Evolutionary conservation across 2,329 filamentous ascomycete species (phyloP).

Genomic region (Botryotinia calthae): DNA sequence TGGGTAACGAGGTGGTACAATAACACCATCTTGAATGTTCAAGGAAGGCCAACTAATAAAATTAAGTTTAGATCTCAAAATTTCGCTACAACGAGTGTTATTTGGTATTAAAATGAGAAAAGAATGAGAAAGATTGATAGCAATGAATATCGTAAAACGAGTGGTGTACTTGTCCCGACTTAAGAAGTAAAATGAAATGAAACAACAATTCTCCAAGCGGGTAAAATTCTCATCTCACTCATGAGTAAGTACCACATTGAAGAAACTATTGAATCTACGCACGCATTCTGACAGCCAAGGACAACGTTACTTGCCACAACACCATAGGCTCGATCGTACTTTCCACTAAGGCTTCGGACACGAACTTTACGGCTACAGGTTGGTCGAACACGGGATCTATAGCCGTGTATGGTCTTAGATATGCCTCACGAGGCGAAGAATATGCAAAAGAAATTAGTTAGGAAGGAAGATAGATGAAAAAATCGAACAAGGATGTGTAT

Average conservation of each 20-base stretch:
- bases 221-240: not conserved
- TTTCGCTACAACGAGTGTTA: constrained; percentile 5
- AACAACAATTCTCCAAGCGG: not conserved
- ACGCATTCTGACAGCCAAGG: constrained; percentile 4
- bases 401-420: not conserved
- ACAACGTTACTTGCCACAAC: constrained; percentile 16
- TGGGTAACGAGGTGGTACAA: constrained; percentile 14
- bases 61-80: not conserved
- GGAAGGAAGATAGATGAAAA: constrained; percentile 7
- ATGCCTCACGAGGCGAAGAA: not conserved
- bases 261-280: constrained; percentile 11
- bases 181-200: constrained; percentile 18
- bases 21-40: constrained; percentile 2
- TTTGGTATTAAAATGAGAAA: not conserved
- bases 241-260: not conserved
- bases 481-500: constrained; percentile 1
- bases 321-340: not conserved
- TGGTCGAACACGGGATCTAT: constrained; percentile 6
- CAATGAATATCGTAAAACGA: not conserved
- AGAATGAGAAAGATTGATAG: not conserved
- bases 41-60: not conserved
- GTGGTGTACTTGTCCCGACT: not conserved
- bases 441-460: constrained; percentile 11
- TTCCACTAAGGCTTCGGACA: constrained; percentile 1
- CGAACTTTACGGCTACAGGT: not conserved